phyloP scores from a whole-genome alignment of 768 basidiomycete genomes.

The Cystobasidiopsis lactophilus region DNA sequence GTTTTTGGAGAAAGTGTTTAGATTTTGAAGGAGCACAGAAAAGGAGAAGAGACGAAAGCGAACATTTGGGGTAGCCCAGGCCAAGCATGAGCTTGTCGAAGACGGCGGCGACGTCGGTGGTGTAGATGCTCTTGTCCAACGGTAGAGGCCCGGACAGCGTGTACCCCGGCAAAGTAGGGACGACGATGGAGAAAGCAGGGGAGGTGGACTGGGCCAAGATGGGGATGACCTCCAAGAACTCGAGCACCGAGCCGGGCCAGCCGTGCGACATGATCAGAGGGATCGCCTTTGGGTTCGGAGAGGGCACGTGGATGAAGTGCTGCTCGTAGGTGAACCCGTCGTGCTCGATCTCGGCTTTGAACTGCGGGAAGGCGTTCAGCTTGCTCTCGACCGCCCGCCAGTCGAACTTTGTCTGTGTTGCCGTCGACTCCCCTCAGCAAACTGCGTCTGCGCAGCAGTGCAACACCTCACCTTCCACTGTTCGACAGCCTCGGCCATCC shows the following conservation, averaged over 20 bases:
- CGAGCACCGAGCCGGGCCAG: slow-evolving; percentile 20
- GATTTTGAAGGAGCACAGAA: neutral
- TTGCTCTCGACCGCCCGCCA: no score
- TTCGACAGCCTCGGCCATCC: no score
- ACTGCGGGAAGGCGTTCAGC: no score
- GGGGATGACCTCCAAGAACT: slow-evolving; percentile 17
- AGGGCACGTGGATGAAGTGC: slow-evolving; percentile 19
- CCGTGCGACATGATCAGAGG: slow-evolving; percentile 20
- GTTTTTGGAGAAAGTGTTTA: no score
- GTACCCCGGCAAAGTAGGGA: slow-evolving; percentile 16
- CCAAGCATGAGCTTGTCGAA: slow-evolving; percentile 14
- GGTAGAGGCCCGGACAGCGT: slow-evolving; percentile 10
- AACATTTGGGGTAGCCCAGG: slow-evolving; percentile 5
- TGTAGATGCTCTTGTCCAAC: slow-evolving; percentile 6
- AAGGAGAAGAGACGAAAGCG: no score
- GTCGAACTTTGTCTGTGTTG: no score
- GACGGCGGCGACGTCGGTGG: slow-evolving; percentile 9
- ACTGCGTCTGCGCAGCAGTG: no score
- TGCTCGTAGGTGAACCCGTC: slow-evolving; percentile 7
- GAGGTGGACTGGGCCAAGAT: slow-evolving; percentile 7
- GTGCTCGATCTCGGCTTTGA: slow-evolving; percentile 11
- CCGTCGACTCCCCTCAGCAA: no score
- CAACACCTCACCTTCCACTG: no score
- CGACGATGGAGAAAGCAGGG: slow-evolving; percentile 14
- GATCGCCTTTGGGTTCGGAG: slow-evolving; percentile 17